phyloP scores from a whole-genome alignment of 2,329 filamentous ascomycete species.

The Cytospora chrysosperma region DNA sequence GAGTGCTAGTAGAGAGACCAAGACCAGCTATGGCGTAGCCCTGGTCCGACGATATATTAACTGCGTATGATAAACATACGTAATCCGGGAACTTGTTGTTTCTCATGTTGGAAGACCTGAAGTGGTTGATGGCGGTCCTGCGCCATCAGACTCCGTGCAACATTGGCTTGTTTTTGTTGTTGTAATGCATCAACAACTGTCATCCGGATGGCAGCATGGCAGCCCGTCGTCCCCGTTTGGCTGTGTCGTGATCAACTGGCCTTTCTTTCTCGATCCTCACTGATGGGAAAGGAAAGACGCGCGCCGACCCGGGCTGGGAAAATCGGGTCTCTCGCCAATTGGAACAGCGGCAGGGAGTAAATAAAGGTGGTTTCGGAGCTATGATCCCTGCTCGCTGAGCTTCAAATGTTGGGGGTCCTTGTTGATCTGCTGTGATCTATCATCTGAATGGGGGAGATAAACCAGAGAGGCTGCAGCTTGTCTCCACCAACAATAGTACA shows the following conservation, averaged over 20 bases:
- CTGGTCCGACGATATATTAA: too few relatives aligned
- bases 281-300: conserved; percentile 2
- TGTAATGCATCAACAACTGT: too few relatives aligned
- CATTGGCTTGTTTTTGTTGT: too few relatives aligned
- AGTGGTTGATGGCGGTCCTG: too few relatives aligned
- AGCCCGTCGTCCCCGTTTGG: not conserved
- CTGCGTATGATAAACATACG: too few relatives aligned
- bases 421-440: conserved; percentile 12
- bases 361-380: conserved; percentile 15
- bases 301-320: conserved; percentile 19
- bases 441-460: conserved; percentile 2
- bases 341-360: not conserved
- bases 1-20: too few relatives aligned
- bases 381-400: conserved; percentile 18
- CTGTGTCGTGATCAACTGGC: not conserved
- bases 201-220: not conserved
- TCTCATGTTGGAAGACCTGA: not conserved
- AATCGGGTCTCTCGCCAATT: conserved; percentile 10
- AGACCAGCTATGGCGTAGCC: not conserved
- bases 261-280: not conserved
- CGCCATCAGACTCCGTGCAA: too few relatives aligned
- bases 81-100: too few relatives aligned
- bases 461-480: conserved; percentile 16
- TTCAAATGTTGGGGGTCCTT: conserved; percentile 9
- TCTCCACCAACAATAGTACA: conserved; percentile 21